Evolutionary conservation across 768 basidiomycete genomes (phyloP), one percentile per base, ranked within the genome.

Genomic region (Gymnopilus dilepis): DNA sequence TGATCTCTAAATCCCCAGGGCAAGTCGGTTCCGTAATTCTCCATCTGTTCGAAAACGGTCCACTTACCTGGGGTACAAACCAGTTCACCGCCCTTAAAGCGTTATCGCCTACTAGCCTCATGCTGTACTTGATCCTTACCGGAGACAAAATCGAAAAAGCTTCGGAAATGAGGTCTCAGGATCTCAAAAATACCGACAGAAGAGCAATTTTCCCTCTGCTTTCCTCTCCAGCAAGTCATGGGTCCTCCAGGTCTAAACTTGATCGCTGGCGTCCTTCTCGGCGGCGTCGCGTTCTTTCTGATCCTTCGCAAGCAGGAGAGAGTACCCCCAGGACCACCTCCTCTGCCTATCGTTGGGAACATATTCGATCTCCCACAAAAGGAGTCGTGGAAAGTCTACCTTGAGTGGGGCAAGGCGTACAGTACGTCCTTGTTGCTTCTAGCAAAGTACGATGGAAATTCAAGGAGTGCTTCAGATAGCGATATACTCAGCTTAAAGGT

Each of bases 341-440:
- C 68, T 17, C 57, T 51, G 24, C 56, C 76, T n/a, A 21, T 72
- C 19, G 67, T 74, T 40, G 72, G 61, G 17, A 62, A 62, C 48
- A 43, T 62, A 19, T 43, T 62, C 8, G 57, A 62, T 30, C 28
- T 62, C 30, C 56, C 56, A 2, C 33, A 42, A 22, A 30, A 31
- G 26, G 43, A 62, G 34, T 41, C 48, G 2, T 62, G 56, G 56
- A 51, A 58, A 40, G 45, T 45, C 8, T 62, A 62, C 26, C 30
- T 58, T 19, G 56, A 57, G 15, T 62, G 61, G 61, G 57, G 56
- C 9, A 58, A 43, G 37, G 17, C 26, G 34, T 62, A 50, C 55
- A 56, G 55, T 56, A 45, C 6, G 55, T 28, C 43, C 2, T 15
- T 28, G 19, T 22, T 31, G n/a, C 42, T 43, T 43, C 21, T 5